Percentiles rank a stretch among this genome's conserved stretches.
Evolutionary conservation across 2,329 filamentous ascomycete genomes (phyloP).

Genomic region (Taxawa tesnikishii): DNA sequence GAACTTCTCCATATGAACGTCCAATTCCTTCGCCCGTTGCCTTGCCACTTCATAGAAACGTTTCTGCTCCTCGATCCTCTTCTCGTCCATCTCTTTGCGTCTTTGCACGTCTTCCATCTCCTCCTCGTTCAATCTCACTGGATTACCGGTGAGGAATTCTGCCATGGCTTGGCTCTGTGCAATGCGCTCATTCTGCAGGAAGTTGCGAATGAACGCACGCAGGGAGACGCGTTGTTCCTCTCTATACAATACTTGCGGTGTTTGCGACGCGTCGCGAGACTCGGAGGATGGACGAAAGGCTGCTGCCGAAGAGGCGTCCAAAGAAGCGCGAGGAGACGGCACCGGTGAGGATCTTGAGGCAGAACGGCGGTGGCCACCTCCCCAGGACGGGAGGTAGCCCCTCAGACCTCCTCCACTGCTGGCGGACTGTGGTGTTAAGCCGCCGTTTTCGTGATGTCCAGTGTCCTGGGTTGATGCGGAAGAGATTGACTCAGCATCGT

Average conservation of each 20-base stretch:
- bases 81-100: conserved; percentile 73
- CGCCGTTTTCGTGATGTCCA: conserved; percentile 6
- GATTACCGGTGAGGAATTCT: conserved; percentile 67
- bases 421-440: conserved; percentile 7
- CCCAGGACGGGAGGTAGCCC: conserved; percentile 25
- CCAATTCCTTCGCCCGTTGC: conserved; percentile 78
- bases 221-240: conserved; percentile 88
- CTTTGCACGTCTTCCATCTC: conserved; percentile 70
- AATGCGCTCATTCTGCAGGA: conserved; percentile 74
- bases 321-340: conserved; percentile 19
- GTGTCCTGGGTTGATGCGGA: conserved; percentile 58
- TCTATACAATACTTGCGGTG: conserved; percentile 51
- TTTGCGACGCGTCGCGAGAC: conserved; percentile 7
- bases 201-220: conserved; percentile 74
- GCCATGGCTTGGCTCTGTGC: conserved; percentile 71
- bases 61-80: conserved; percentile 81
- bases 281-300: conserved; percentile 11
- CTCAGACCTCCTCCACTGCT: conserved; percentile 23
- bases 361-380: conserved; percentile 9
- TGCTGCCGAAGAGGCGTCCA: conserved; percentile 15
- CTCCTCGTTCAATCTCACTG: conserved; percentile 64
- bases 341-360: conserved; percentile 9
- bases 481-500: conserved; percentile 69
- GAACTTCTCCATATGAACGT: conserved; percentile 92
- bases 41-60: conserved; percentile 92